Conservation (phyloP, 345 rosid species). For the Eucalyptus curtisii region DNA sequence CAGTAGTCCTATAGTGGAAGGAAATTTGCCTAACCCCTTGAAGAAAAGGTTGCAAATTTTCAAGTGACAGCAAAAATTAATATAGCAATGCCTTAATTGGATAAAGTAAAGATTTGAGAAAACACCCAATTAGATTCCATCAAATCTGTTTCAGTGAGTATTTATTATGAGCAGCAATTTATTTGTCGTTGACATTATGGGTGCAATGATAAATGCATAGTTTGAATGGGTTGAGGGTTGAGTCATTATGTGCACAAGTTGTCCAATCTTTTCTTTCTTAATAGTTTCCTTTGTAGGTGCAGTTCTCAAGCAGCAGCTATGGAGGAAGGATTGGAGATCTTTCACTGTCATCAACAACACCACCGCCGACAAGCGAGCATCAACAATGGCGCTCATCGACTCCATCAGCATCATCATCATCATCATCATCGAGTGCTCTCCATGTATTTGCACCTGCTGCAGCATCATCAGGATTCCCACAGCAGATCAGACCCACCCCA, state of each 20-base stretch:
- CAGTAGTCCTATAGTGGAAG: neutral
- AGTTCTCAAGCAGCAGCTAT: conserved; percentile 48
- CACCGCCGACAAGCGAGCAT: neutral
- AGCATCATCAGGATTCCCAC: conserved; percentile 99
- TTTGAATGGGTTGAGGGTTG: neutral
- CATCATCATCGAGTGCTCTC: conserved; percentile 14
- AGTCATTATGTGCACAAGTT: neutral
- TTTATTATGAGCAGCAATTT: neutral
- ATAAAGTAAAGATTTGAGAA: neutral
- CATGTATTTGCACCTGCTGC: conserved; percentile 78
- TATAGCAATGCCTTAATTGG: neutral
- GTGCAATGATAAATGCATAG: neutral
- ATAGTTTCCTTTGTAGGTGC: neutral
- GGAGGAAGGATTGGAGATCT: conserved; percentile 47
- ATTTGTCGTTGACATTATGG: neutral
- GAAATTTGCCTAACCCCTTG: neutral
- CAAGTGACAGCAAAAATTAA: neutral
- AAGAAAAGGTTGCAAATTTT: neutral
- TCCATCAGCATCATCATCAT: neutral
- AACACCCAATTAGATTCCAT: neutral
- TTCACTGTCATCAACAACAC: conserved; percentile 23
- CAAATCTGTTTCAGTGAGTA: neutral
- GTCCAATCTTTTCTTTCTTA: neutral
- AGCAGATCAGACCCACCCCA: conserved; percentile 37
- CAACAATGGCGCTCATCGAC: neutral